Evolutionary conservation across 257 asterid genomes (phyloP).

Genomic region (Fraxinus pennsylvanica): DNA sequence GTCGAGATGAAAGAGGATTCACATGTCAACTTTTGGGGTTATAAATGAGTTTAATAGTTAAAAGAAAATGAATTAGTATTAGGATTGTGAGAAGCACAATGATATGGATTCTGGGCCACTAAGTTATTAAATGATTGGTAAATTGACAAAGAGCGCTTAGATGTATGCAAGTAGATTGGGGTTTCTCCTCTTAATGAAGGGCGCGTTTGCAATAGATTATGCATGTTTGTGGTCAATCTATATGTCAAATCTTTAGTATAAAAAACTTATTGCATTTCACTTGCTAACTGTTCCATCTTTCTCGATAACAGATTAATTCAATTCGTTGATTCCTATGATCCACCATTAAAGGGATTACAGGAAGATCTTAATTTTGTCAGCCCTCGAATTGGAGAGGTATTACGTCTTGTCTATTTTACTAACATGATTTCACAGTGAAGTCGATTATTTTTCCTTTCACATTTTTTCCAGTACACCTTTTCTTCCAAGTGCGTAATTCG

Average conservation of each 20-base stretch:
- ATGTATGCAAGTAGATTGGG: not conserved
- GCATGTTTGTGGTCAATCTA: not conserved
- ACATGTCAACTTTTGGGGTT: constrained; percentile 6
- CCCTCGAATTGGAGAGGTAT: constrained; percentile 99
- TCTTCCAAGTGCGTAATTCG: not conserved
- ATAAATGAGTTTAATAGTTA: constrained; percentile 7
- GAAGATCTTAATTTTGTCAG: constrained; percentile 38
- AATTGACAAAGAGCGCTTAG: not conserved
- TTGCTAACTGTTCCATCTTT: constrained; percentile 25
- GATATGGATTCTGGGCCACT: not conserved
- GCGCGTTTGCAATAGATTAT: not conserved
- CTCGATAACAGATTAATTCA: constrained; percentile 74
- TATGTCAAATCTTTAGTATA: constrained; percentile 13
- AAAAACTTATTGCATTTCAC: constrained; percentile 22
- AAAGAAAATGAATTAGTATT: constrained; percentile 1
- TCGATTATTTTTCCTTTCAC: constrained; percentile 8
- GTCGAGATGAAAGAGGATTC: not conserved
- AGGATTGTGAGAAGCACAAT: constrained; percentile 16
- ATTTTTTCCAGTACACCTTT: constrained; percentile 14
- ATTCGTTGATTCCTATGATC: constrained; percentile 93
- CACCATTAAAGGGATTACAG: constrained; percentile 75
- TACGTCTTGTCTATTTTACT: constrained; percentile 25
- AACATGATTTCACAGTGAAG: constrained; percentile 15
- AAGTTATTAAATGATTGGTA: not conserved
- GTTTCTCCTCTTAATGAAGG: too few relatives aligned